Evolutionary conservation across 2,329 filamentous ascomycete species (phyloP).

Genomic region (Clarireedia homoeocarpa): DNA sequence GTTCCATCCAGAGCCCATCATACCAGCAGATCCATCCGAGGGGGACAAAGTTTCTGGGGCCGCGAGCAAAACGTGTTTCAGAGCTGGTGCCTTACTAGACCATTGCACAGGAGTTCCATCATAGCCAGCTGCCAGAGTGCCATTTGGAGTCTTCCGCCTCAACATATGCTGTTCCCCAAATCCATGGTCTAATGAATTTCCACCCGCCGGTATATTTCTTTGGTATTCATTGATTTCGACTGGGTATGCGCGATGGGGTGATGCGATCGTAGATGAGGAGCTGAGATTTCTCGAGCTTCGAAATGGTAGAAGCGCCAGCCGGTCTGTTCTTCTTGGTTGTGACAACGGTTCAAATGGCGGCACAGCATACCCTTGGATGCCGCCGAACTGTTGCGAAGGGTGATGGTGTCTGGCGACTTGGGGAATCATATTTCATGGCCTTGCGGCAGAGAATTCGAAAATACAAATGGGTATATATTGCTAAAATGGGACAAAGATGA

Average conservation of each 20-base stretch:
- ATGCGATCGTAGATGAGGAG: slow-evolving; percentile 14
- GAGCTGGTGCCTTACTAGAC: slow-evolving; percentile 63
- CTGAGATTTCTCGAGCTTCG: slow-evolving; percentile 25
- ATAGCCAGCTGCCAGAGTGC: slow-evolving; percentile 86
- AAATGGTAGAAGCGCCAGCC: slow-evolving; percentile 19
- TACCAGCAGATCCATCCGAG: slow-evolving; percentile 10
- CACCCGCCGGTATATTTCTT: slow-evolving; percentile 11
- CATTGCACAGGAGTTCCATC: slow-evolving; percentile 74
- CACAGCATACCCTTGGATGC: slow-evolving; percentile 22
- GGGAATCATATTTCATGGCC: slow-evolving; percentile 37
- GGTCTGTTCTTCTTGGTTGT: slow-evolving; percentile 17
- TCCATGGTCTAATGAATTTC: slow-evolving; percentile 38
- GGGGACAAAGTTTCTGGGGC: slow-evolving; percentile 31
- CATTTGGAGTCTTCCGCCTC: slow-evolving; percentile 85
- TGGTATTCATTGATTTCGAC: slow-evolving; percentile 19
- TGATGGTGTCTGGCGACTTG: slow-evolving; percentile 36
- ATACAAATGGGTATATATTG: slow-evolving; percentile 15
- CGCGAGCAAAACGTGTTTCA: slow-evolving; percentile 77
- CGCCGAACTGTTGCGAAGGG: slow-evolving; percentile 28
- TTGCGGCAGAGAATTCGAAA: slow-evolving; percentile 11
- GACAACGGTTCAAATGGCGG: slow-evolving; percentile 21
- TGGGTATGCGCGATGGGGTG: slow-evolving; percentile 23
- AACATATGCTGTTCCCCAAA: slow-evolving; percentile 51
- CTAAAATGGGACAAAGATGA: slow-evolving; percentile 12
- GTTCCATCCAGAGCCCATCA: background rate